These are phyloP conservation scores for Xylariomycetidae sp. DNA, from an alignment of 2,329 filamentous ascomycete species.

Conservation along the genomic window DNA sequence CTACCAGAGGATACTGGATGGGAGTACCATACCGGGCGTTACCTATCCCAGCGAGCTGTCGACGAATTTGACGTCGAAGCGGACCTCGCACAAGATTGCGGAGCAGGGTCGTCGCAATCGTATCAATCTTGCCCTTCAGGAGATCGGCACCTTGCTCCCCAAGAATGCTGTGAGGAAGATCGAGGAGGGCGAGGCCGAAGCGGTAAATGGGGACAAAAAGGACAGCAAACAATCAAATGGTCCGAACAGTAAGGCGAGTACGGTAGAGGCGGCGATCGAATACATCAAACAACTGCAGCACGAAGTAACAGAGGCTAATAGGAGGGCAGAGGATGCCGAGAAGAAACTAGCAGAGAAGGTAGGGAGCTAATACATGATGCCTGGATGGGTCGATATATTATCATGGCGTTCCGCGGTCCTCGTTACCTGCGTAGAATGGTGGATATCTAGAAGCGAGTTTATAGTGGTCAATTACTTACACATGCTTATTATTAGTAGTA, in stretches of 20 bases:
- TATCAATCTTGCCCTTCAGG: conserved; percentile 88
- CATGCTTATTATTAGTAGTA: too few species aligned
- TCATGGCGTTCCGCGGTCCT: too few species aligned
- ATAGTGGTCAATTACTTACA: too few species aligned
- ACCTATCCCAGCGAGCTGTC: conserved; percentile 88
- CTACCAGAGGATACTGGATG: conserved; percentile 95
- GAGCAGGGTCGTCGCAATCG: conserved; percentile 93
- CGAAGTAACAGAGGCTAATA: conserved; percentile 63
- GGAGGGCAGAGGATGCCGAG: conserved; percentile 60
- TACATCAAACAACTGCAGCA: conserved; percentile 84
- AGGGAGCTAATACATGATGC: conserved; percentile 9
- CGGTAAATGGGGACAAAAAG: conserved; percentile 36
- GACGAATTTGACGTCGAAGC: conserved; percentile 91
- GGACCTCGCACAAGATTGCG: conserved; percentile 95
- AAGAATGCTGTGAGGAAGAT: conserved; percentile 40
- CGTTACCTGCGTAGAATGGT: too few species aligned
- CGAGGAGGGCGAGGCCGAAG: conserved; percentile 41
- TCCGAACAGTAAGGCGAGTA: conserved; percentile 88
- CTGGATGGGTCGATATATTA: too few species aligned
- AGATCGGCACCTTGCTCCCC: conserved; percentile 86
- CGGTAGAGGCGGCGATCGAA: conserved; percentile 93
- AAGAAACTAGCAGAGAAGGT: conserved; percentile 44
- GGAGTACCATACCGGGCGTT: conserved; percentile 83
- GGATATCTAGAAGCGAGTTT: too few species aligned
- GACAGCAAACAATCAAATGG: conserved; percentile 40